These are phyloP conservation scores for Candida saitoana DNA, from an alignment of 805 yeast genomes.

Conservation along the genomic window DNA sequence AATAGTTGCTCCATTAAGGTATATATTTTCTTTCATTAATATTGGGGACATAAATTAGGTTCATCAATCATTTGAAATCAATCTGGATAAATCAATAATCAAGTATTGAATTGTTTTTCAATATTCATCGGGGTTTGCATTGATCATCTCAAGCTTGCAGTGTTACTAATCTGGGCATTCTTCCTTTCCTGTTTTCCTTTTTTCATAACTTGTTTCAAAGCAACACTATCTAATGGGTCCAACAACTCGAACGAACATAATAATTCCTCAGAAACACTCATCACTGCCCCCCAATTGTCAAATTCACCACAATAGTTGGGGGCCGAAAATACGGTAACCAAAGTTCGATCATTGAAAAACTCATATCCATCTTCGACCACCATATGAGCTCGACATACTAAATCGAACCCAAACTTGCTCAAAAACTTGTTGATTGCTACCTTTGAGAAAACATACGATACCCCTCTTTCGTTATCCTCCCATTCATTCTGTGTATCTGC, in stretches of 20 bases:
- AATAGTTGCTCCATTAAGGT: too few species aligned
- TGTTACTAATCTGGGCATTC: conserved; percentile 5
- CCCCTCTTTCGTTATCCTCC: conserved; percentile 87
- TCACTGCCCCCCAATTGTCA: conserved; percentile 87
- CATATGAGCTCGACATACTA: conserved; percentile 85
- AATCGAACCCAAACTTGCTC: conserved; percentile 70
- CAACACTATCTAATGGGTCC: conserved; percentile 90
- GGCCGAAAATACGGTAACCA: conserved; percentile 77
- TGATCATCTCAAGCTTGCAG: background rate
- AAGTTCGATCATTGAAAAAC: conserved; percentile 67
- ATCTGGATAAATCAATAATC: too few species aligned
- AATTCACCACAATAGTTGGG: conserved; percentile 84
- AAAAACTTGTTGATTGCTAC: conserved; percentile 77
- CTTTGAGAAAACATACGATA: conserved; percentile 72
- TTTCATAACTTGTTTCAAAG: conserved; percentile 91
- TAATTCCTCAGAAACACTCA: conserved; percentile 91
- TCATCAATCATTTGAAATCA: too few species aligned
- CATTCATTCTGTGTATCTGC: conserved; percentile 79
- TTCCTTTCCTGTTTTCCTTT: conserved; percentile 87
- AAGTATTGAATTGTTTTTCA: too few species aligned
- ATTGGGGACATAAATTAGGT: background rate
- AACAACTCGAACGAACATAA: conserved; percentile 88
- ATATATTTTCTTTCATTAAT: background rate
- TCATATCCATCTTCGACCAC: conserved; percentile 88
- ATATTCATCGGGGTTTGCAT: too few species aligned